Evolutionary conservation across 1,284 basidiomycete genomes (phyloP), one percentile per base, ranked within the genome.

Genomic region (Sporisorium graminicola): DNA sequence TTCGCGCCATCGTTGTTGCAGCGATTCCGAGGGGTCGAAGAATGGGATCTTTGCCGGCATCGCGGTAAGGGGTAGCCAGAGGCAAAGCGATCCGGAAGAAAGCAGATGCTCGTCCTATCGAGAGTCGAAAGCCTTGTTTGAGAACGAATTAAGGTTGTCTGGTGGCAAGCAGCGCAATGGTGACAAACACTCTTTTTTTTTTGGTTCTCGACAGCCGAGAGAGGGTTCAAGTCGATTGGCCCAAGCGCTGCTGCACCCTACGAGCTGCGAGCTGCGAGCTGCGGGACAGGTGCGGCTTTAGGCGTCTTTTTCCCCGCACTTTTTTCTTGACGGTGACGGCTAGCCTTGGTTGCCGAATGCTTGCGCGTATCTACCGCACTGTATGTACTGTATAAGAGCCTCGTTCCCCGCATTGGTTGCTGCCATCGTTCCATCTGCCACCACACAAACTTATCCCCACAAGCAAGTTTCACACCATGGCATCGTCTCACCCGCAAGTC

Each of bases 1-100:
- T 43, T 76, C 74, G 3, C 20, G 35, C 64, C 58, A 66, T 35
- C 50, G 47, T 31, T 68, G 56, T 54, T 72, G 57, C 4, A 76
- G 74, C 16, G 67, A 62, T 6, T 66, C 58, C 22, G 74, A 71
- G 16, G 74, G 24, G 24, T 53, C 26, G 35, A 76, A 37, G 49
- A 76, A 76, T 5, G 74, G 74, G 4, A 76, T 12, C 31, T 72
- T 76, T 47, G 65, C 74, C 22, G 74, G 74, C 74, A 76, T 68
- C 8, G 37, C 35, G 47, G 20, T 56, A 14, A 22, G n/a, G 4
- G 12, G 24, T 18, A 1, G 22, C 1, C 24, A 47, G 44, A 5
- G 14, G 24, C 24, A 47, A 16, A 16, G 13, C 16, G n/a, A n/a
- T 49, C 27, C n/a, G 37, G 14, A 4, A n/a, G 37, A 18, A 40